Base-by-base conservation (phyloP, 2,329 filamentous ascomycete species). In the Verticillium alfalfae region DNA sequence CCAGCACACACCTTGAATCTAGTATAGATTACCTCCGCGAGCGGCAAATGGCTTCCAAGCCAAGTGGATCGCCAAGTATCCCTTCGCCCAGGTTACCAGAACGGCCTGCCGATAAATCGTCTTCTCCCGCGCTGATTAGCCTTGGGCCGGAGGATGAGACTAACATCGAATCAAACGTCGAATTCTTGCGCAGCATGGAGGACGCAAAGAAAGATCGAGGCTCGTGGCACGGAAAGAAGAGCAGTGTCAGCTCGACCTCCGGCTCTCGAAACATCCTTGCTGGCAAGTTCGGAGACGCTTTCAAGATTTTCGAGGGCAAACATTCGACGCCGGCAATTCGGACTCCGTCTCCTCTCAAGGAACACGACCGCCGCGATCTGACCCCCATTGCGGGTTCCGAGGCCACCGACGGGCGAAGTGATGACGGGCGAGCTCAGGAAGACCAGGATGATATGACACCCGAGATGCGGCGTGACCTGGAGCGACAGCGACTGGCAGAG, bases 241-340 rank as follows among this genome's bases (percentile, higher is more conserved):
- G 88, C 1, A 95, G 91, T 72, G 76, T 96, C 1, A 82, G 90
- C 60, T 87, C 89, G 0, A 76, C 92, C 18, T 87, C 89, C 7
- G 87, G 87, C 45, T 90, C 90, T 34, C 96, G 95, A 74, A 91
- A 87, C 62, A 86, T 96, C 41, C 80, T 97, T n/a, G 89, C 88
- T 5, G 91, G 93, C 31, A 92, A 90, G 67, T 97, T 98, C 72
- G 92, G 93, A 0, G 93, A 97, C 69, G 93, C 94, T 3, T 97
- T 98, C 77, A 92, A 94, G 70, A 85, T 90, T 6, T 98, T 98
- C 67, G 95, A 99, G 73, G 82, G 79, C 31, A 84, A 80, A 63
- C 75, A 74, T 63, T 70, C 69, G 66, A 65, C 67, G 12, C 69
- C 68, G 16, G 71, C 67, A n/a, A 70, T 67, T 7, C 76, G 80